Evolutionary conservation across 2,329 filamentous ascomycete genomes (phyloP).

Genomic region (Paradendryphiella salina): DNA sequence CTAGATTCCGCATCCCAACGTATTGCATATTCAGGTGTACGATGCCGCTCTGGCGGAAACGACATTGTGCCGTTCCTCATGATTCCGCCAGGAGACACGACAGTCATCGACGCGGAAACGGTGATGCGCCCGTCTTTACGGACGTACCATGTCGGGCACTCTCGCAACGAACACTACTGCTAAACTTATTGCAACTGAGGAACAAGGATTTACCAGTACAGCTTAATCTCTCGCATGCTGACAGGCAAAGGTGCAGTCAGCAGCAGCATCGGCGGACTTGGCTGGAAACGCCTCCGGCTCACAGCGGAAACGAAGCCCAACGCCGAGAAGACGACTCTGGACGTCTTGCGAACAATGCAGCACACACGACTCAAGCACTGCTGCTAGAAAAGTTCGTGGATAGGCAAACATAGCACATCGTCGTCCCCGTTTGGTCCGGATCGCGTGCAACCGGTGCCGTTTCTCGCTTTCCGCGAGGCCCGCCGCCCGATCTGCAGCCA

Average conservation of each 20-base stretch:
- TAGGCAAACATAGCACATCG: conserved; percentile 2
- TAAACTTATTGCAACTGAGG: not conserved
- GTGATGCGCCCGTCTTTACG: not conserved
- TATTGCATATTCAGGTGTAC: not conserved
- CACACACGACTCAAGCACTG: not conserved
- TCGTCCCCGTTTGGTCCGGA: conserved; percentile 25
- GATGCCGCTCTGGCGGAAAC: no score
- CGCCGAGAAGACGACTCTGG: conserved; percentile 4
- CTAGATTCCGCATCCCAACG: not conserved
- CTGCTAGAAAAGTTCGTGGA: conserved; percentile 7
- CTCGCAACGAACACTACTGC: not conserved
- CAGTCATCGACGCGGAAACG: not conserved
- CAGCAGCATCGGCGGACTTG: not conserved
- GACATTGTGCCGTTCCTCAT: no score
- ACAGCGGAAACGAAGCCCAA: conserved; percentile 19
- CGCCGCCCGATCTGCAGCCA: conserved; percentile 16
- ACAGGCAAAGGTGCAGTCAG: not conserved
- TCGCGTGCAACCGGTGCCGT: conserved; percentile 11
- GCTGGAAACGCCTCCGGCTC: conserved; percentile 15
- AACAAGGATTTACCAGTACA: not conserved
- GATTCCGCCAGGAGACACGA: no score
- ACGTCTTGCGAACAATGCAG: conserved; percentile 16
- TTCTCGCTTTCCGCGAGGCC: conserved; percentile 21
- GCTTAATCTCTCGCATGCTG: not conserved
- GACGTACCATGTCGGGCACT: not conserved